A percentile compares a stretch with the other conserved stretches of the same genome.
These are phyloP conservation scores for Zopfia rhizophila DNA, from an alignment of 2,329 filamentous ascomycete species.

Conservation along the genomic window DNA sequence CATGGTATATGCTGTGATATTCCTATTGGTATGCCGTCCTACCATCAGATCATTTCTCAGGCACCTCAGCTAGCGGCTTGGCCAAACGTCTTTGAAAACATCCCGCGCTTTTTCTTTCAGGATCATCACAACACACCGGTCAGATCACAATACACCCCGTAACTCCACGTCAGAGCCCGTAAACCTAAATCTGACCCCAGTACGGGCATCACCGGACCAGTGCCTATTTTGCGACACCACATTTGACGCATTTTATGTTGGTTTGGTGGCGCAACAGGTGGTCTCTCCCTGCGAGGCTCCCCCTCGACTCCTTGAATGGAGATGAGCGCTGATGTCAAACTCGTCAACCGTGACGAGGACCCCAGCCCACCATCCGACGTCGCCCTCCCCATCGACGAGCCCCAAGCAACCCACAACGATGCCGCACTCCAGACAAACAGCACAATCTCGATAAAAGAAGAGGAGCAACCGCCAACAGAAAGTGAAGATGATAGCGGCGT, in stretches of 20 bases:
- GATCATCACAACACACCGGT: slow-evolving; percentile 36
- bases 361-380: slow-evolving; percentile 36
- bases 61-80: slow-evolving; percentile 14
- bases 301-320: slow-evolving; percentile 37
- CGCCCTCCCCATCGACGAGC: slow-evolving; percentile 29
- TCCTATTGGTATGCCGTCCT: too few species aligned
- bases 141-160: slow-evolving; percentile 30
- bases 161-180: slow-evolving; percentile 37
- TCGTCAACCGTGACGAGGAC: slow-evolving; percentile 43
- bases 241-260: slow-evolving; percentile 39
- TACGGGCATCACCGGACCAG: slow-evolving; percentile 30
- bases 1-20: too few species aligned
- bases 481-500: slow-evolving; percentile 35
- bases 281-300: slow-evolving; percentile 36
- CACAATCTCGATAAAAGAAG: slow-evolving; percentile 44
- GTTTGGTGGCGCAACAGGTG: slow-evolving; percentile 44
- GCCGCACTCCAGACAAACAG: slow-evolving; percentile 22
- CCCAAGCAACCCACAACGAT: slow-evolving; percentile 29
- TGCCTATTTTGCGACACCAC: slow-evolving; percentile 33
- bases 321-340: slow-evolving; percentile 38
- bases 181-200: slow-evolving; percentile 43
- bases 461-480: slow-evolving; percentile 27
- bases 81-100: slow-evolving; percentile 9
- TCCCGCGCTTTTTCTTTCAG: slow-evolving; percentile 25
- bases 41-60: too few species aligned